phyloP scores from a whole-genome alignment of 2,329 filamentous ascomycete species.

The Hirsutella rhossiliensis region DNA sequence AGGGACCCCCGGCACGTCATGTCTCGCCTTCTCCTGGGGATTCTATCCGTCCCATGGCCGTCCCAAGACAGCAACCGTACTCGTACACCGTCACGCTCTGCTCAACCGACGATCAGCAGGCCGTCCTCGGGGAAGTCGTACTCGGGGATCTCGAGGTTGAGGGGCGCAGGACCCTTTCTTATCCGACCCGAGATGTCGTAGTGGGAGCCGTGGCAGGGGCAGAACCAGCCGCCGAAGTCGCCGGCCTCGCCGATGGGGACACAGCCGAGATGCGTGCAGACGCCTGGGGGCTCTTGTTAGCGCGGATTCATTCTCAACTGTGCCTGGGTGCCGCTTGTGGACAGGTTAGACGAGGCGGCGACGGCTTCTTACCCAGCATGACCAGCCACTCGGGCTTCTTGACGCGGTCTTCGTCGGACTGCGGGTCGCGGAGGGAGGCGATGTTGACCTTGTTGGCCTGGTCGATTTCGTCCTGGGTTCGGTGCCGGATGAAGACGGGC shows the following conservation, averaged over 20 bases:
- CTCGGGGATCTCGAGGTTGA: constrained; percentile 89
- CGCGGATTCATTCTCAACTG: not conserved
- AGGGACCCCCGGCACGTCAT: constrained; percentile 5
- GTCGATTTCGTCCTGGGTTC: constrained; percentile 83
- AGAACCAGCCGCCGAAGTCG: constrained; percentile 99
- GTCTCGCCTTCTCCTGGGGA: constrained; percentile 1
- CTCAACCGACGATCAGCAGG: constrained; percentile 86
- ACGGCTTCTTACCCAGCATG: constrained; percentile 64
- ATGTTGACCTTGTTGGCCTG: constrained; percentile 86
- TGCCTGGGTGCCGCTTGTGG: too few species aligned
- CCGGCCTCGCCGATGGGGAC: constrained; percentile 98
- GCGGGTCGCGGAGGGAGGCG: constrained; percentile 75
- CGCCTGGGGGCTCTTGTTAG: constrained; percentile 42
- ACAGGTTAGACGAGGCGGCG: not conserved
- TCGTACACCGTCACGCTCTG: constrained; percentile 7
- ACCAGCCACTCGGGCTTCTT: constrained; percentile 98
- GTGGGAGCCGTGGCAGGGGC: constrained; percentile 98
- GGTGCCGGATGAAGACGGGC: constrained; percentile 99
- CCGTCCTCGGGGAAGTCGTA: constrained; percentile 91
- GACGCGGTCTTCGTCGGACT: constrained; percentile 83
- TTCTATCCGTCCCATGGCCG: constrained; percentile 6
- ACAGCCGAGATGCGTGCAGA: constrained; percentile 98
- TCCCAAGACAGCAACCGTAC: constrained; percentile 2
- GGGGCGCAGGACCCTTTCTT: constrained; percentile 90
- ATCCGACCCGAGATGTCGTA: constrained; percentile 99